phyloP scores from a whole-genome alignment of 2,329 filamentous ascomycete genomes.

The Trichoderma cornu-damae region DNA sequence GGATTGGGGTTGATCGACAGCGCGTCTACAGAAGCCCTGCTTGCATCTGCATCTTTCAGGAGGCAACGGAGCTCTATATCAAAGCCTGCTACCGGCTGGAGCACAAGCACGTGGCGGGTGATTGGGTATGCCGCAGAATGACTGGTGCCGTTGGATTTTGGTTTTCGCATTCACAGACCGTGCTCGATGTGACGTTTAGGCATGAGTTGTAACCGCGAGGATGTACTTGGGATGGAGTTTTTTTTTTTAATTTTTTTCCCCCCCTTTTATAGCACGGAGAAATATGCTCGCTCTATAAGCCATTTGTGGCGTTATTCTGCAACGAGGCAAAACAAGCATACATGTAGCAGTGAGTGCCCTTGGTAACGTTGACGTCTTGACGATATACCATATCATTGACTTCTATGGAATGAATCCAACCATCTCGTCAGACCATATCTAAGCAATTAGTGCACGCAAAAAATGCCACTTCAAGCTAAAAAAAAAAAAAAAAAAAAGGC shows the following conservation, averaged over 20 bases:
- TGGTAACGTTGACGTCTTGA: too few relatives aligned
- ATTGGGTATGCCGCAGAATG: background rate
- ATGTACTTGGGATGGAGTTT: too few relatives aligned
- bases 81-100: background rate
- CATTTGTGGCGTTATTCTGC: too few relatives aligned
- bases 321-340: too few relatives aligned
- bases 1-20: background rate
- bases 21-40: background rate
- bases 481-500: constrained; percentile 15
- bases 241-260: too few relatives aligned
- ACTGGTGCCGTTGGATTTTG: background rate
- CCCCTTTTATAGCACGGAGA: too few relatives aligned
- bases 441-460: background rate
- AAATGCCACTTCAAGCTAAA: background rate
- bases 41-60: background rate
- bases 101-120: background rate
- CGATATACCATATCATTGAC: too few relatives aligned
- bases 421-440: background rate
- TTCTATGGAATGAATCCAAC: too few relatives aligned
- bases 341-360: too few relatives aligned
- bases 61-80: background rate
- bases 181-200: background rate
- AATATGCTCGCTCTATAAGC: too few relatives aligned
- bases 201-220: too few relatives aligned
- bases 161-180: too few relatives aligned